Evolutionary conservation across 2,329 filamentous ascomycete species (phyloP), one percentile per base, ranked within the genome.

Genomic region (Ascochyta rabiei): DNA sequence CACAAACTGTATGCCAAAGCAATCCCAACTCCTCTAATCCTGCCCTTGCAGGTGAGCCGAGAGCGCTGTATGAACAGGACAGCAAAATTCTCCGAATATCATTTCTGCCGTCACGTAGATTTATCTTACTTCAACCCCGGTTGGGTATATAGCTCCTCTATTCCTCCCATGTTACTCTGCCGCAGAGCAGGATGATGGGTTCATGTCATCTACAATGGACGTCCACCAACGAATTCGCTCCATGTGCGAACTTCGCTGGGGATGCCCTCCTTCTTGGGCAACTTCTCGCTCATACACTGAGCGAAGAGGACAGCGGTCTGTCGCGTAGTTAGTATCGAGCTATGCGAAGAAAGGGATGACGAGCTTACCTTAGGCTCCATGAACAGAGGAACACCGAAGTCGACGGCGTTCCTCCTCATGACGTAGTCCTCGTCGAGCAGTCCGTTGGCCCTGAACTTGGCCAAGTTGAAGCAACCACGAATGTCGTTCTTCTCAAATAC

Each of bases 401-500:
- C 95, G 52, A 99, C 95, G 24, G 95, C 95, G 73, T 99, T 99
- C 75, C 95, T 87, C 71, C 95, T 87, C 93, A 98, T 98, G 53
- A 99, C 92, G 71, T 99, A 99, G 81, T 99, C 93, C 71, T 96
- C 91, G 73, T 99, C 95, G 58, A 90, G 81, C 57, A 91, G 82
- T 33, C 89, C 93, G 82, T 90, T 93, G 57, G 87, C 95, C 71
- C 93, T 84, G 65, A 85, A 86, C 77, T 89, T 86, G 55, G 93
- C 92, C 69, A 99, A 81, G 82, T 98, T 98, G 84, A 99, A 99
- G 58, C 92, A 90, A 70, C 95, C 95, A 55, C 89, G 87, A 77
- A 99, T 96, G 76, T 98, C 89, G 78, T 98, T 92, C 84, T 96
- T 96, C 84, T 93, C 81, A 80, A 99, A 99, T 31, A 97, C 93